Base-by-base conservation (phyloP, 495 filamentous ascomycete species). In the Daldinia loculata region DNA sequence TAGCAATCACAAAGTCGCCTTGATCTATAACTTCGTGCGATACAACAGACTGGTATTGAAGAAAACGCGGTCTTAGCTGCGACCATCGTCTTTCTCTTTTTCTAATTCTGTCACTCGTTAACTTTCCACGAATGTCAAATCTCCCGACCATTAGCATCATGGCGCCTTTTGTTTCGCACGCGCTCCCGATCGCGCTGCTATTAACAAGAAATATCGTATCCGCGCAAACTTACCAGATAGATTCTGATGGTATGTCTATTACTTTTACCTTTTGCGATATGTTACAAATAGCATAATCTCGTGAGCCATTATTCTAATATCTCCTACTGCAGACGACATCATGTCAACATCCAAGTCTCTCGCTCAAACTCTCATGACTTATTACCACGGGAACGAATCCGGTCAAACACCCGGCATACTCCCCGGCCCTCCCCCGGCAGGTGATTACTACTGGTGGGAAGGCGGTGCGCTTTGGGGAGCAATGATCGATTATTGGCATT, bases 401-500 rank as follows among this genome's bases (percentile, higher is more conserved):
- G 87, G 88, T 55, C 80, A 86, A 55, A 88, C 87, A 15, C 89
- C 89, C 9, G 91, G 91, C 45, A 87, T 92, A 48, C 80, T 93
- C 19, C 85, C 86, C 15, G 83, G 82, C 0, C 84, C 84, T 12
- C 85, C 84, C 11, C 80, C 84, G 9, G 80, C 78, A 30, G 83
- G 83, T 8, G 74, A 76, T 48, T 84, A 85, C 68, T 85, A 83
- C 77, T 94, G 91, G 91, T 85, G 83, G 83, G 80, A 84, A 69
- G 82, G 80, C 38, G 82, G 82, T 29, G 81, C 82, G n/a, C 76
- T 85, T 72, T 83, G 82, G 83, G 83, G 80, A 39, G 77, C 89
- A 0, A 78, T 94, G 73, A 82, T 93, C 57, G 88, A 92, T 63
- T 93, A 93, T 74, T 92, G 89, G 89, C 82, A 85, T 64, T 86